Conservation (phyloP, 2,329 filamentous ascomycete species). For the Pleurostoma richardsiae region DNA sequence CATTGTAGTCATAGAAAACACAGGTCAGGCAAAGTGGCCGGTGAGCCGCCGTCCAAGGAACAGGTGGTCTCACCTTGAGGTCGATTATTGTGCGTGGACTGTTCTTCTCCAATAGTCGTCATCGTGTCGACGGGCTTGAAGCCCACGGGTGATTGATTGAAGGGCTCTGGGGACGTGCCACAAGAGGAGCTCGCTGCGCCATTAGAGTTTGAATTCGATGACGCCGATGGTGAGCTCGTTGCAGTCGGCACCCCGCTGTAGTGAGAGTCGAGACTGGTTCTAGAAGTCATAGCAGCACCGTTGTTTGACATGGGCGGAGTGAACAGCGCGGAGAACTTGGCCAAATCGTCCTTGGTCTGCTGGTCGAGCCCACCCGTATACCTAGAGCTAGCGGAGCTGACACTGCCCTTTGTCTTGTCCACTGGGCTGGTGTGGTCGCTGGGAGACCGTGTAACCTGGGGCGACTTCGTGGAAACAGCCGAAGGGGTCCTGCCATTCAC, state of each 20-base stretch:
- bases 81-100: constrained; percentile 45
- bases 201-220: constrained; percentile 48
- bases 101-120: constrained; percentile 63
- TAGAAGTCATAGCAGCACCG: constrained; percentile 37
- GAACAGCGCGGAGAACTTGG: constrained; percentile 54
- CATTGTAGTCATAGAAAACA: background rate
- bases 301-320: constrained; percentile 46
- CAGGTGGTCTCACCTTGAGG: constrained; percentile 26
- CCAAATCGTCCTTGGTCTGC: constrained; percentile 42
- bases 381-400: constrained; percentile 27
- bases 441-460: constrained; percentile 13
- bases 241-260: constrained; percentile 46
- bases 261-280: constrained; percentile 46
- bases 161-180: constrained; percentile 73
- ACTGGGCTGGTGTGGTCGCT: constrained; percentile 27
- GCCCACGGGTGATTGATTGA: constrained; percentile 64
- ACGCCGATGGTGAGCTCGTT: constrained; percentile 60
- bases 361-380: constrained; percentile 22
- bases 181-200: constrained; percentile 60
- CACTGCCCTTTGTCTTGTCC: constrained; percentile 22
- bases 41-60: too few species aligned
- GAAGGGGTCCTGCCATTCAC: constrained; percentile 9
- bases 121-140: constrained; percentile 59
- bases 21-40: too few species aligned
- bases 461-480: constrained; percentile 4